These are phyloP conservation scores for Pestalotiopsis sp. DNA, from an alignment of 2,329 filamentous ascomycete species.

Conservation along the genomic window DNA sequence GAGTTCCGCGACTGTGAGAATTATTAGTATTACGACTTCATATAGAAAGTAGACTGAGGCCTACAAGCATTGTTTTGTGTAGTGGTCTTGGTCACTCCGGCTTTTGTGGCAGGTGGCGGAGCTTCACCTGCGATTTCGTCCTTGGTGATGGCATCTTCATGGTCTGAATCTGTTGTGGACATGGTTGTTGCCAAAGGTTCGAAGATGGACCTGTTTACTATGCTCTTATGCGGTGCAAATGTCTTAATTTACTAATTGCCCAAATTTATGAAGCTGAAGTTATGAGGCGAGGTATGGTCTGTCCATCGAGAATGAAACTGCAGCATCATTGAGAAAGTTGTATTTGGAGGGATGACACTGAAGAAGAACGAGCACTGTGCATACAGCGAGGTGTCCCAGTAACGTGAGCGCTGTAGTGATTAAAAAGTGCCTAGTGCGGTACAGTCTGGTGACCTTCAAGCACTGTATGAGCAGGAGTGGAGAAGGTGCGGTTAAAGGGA, in stretches of 20 bases:
- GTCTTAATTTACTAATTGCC: too few relatives aligned
- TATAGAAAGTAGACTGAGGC: neutral
- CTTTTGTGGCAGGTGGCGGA: conserved; percentile 21
- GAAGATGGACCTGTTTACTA: neutral
- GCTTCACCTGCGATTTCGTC: conserved; percentile 41
- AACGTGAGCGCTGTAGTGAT: neutral
- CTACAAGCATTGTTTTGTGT: conserved; percentile 44
- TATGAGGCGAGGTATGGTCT: too few relatives aligned
- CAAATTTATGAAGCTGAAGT: too few relatives aligned
- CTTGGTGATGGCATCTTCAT: conserved; percentile 40
- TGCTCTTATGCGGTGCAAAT: neutral
- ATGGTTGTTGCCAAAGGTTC: conserved; percentile 13
- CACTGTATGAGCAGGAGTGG: neutral
- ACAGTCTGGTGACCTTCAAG: neutral
- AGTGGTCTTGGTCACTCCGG: conserved; percentile 22
- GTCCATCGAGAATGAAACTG: too few relatives aligned
- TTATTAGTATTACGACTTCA: neutral
- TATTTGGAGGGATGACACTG: too few relatives aligned
- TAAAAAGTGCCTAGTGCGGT: neutral
- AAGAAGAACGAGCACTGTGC: neutral
- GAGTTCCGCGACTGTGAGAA: conserved; percentile 49
- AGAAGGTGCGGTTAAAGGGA: conserved; percentile 5
- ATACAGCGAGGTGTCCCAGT: neutral
- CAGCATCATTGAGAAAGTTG: too few relatives aligned
- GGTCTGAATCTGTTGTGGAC: conserved; percentile 23